phyloP scores from a whole-genome alignment of 2,329 filamentous ascomycete genomes.

The Aspergillus transmontanensis region DNA sequence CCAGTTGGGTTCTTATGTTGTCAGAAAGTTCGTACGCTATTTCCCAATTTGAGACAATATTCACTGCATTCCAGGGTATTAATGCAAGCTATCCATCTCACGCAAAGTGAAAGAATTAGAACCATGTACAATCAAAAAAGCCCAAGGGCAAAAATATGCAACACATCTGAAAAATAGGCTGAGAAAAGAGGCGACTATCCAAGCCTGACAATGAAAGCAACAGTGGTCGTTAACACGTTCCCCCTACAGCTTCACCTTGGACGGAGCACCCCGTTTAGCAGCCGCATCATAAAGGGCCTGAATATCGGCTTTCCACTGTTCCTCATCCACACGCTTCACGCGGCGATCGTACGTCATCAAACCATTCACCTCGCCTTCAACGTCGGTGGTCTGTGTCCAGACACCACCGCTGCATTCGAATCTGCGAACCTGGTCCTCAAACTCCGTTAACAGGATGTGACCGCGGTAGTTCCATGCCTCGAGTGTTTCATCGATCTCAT shows the following conservation, averaged over 20 bases:
- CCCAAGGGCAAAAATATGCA: neutral
- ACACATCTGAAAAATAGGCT: neutral
- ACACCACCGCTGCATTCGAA: slow-evolving; percentile 69
- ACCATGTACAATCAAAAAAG: neutral
- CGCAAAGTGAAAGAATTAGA: neutral
- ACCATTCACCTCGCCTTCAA: slow-evolving; percentile 74
- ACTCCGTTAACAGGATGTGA: slow-evolving; percentile 52
- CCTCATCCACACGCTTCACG: slow-evolving; percentile 54
- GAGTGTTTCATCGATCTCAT: slow-evolving; percentile 63
- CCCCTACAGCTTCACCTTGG: neutral
- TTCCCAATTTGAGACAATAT: neutral
- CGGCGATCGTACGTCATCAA: slow-evolving; percentile 70
- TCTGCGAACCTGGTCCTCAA: slow-evolving; percentile 52
- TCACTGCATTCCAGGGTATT: neutral
- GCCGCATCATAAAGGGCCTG: slow-evolving; percentile 62
- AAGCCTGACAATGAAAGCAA: neutral
- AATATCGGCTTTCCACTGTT: slow-evolving; percentile 65
- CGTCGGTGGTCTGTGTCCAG: slow-evolving; percentile 75
- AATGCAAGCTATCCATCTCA: neutral
- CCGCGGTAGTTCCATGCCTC: slow-evolving; percentile 69
- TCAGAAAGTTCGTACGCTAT: neutral
- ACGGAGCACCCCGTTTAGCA: neutral
- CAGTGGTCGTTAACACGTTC: neutral
- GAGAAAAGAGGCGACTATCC: neutral
- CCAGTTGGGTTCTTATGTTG: too few species aligned